phyloP scores from a whole-genome alignment of 352 stramenopile species.

The Albugo laibachii region DNA sequence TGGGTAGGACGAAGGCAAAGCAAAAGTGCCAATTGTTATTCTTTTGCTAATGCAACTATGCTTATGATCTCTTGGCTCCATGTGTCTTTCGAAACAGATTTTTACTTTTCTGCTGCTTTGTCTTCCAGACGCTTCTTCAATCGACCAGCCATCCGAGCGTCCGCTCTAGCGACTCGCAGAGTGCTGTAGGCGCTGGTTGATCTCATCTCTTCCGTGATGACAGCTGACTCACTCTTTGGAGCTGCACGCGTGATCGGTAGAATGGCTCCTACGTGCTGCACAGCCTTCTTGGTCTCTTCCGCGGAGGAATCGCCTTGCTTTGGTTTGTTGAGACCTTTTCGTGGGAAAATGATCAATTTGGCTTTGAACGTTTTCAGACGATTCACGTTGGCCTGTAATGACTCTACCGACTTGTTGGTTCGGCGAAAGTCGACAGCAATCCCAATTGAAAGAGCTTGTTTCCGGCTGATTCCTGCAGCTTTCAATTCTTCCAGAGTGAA shows the following conservation, averaged over 20 bases:
- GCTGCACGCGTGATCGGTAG: constrained; percentile 60
- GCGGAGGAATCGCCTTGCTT: constrained; percentile 87
- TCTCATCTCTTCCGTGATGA: constrained; percentile 81
- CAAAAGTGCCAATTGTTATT: constrained; percentile 1
- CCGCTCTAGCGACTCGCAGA: constrained; percentile 64
- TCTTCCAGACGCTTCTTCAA: constrained; percentile 79
- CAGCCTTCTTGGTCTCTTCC: constrained; percentile 82
- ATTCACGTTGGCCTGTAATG: constrained; percentile 92
- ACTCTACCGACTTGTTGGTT: constrained; percentile 95
- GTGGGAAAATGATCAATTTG: constrained; percentile 97
- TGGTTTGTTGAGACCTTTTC: constrained; percentile 88
- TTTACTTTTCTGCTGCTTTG: constrained; percentile 38
- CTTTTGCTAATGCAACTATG: background rate
- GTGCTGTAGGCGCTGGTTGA: constrained; percentile 59
- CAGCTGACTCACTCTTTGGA: constrained; percentile 50
- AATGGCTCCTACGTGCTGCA: constrained; percentile 74
- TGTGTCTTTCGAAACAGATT: background rate
- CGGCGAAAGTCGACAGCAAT: constrained; percentile 97
- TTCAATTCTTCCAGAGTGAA: constrained; percentile 99
- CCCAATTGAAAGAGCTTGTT: constrained; percentile 92
- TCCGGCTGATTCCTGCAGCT: constrained; percentile 89
- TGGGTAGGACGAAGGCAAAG: background rate
- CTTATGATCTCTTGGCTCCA: constrained; percentile 10
- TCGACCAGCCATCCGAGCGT: constrained; percentile 76
- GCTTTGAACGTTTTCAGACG: constrained; percentile 98